phyloP scores from a whole-genome alignment of 768 basidiomycete species.

The Lentinula sp. region DNA sequence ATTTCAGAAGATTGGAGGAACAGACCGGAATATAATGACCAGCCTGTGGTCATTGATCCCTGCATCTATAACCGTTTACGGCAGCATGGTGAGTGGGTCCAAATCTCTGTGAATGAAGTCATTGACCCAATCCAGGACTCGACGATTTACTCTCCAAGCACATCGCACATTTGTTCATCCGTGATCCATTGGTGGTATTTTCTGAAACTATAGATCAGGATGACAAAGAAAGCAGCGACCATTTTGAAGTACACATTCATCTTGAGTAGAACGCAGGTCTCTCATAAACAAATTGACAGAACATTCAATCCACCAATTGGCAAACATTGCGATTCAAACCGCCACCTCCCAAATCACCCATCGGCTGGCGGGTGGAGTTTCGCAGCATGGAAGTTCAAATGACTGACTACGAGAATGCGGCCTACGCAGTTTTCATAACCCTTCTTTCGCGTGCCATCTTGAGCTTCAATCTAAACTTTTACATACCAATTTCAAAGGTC shows the following conservation, averaged over 20 bases:
- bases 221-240: conserved; percentile 81
- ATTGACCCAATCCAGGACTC: conserved; percentile 47
- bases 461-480: conserved; percentile 87
- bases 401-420: conserved; percentile 98
- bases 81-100: conserved; percentile 58
- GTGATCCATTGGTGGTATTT: conserved; percentile 94
- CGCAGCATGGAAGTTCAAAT: conserved; percentile 98
- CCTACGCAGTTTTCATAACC: conserved; percentile 92
- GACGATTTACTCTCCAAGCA: conserved; percentile 87
- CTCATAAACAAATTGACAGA: conserved; percentile 38
- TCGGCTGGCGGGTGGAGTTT: conserved; percentile 99
- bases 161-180: conserved; percentile 92
- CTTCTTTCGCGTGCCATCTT: conserved; percentile 92
- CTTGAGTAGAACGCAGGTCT: not conserved
- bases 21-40: conserved; percentile 93
- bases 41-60: conserved; percentile 70
- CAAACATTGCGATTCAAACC: conserved; percentile 99
- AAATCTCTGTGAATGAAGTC: not conserved
- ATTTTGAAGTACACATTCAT: conserved; percentile 72
- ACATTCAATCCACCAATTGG: conserved; percentile 99
- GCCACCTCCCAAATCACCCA: conserved; percentile 85
- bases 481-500: conserved; percentile 96
- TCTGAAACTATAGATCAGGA: conserved; percentile 92
- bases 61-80: conserved; percentile 66
- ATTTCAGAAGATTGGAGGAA: conserved; percentile 84